Evolutionary conservation across 2,329 filamentous ascomycete genomes (phyloP).

Genomic region (Stagonosporopsis vannaccii): DNA sequence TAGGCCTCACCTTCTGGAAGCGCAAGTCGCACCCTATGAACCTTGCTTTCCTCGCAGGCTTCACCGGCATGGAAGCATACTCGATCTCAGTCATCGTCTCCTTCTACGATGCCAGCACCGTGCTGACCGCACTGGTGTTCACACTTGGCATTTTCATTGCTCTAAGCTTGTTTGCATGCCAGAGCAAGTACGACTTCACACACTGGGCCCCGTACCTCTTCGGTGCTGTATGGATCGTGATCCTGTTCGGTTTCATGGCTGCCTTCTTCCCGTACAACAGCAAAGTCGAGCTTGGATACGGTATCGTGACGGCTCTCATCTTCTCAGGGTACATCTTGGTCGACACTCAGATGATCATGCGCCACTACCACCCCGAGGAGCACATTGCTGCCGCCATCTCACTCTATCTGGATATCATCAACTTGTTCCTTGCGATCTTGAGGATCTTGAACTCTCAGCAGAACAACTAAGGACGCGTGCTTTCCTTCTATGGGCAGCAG

Average conservation of each 20-base stretch:
- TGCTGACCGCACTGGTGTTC: constrained; percentile 87
- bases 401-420: constrained; percentile 94
- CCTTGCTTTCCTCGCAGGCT: constrained; percentile 86
- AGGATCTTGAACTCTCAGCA: constrained; percentile 95
- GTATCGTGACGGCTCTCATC: constrained; percentile 79
- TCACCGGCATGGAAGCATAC: constrained; percentile 93
- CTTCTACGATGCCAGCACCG: constrained; percentile 83
- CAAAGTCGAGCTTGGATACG: constrained; percentile 85
- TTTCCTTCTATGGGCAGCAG: background rate
- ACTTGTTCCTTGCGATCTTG: constrained; percentile 94
- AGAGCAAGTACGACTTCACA: constrained; percentile 98
- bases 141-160: constrained; percentile 73
- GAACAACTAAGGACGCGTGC: constrained; percentile 71
- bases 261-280: constrained; percentile 86
- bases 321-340: constrained; percentile 96
- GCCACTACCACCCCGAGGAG: constrained; percentile 96
- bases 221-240: constrained; percentile 84
- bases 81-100: constrained; percentile 90
- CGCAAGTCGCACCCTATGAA: constrained; percentile 84
- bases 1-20: constrained; percentile 51
- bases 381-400: constrained; percentile 96
- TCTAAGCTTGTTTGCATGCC: constrained; percentile 84
- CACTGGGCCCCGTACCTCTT: constrained; percentile 96
- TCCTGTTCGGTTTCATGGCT: constrained; percentile 92
- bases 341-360: constrained; percentile 94